Percentiles rank a stretch among this genome's conserved stretches.
phyloP scores from a whole-genome alignment of 2,329 filamentous ascomycete species.

The Pestalotiopsis sp. region DNA sequence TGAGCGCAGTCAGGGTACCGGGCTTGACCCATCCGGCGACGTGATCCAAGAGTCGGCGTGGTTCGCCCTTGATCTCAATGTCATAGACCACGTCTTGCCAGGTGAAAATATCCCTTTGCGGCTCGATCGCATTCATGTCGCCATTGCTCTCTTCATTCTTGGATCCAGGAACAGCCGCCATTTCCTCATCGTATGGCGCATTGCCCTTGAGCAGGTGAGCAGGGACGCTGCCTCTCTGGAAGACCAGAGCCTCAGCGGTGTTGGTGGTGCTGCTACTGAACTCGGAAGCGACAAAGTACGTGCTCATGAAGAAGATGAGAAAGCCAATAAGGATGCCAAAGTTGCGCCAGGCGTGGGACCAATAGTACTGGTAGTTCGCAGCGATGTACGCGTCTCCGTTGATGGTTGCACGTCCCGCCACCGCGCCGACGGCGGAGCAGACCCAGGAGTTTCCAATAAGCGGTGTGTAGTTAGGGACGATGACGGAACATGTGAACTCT shows the following conservation, averaged over 20 bases:
- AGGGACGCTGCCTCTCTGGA: constrained; percentile 58
- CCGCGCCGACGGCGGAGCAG: constrained; percentile 56
- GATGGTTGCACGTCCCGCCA: constrained; percentile 54
- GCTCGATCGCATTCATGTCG: constrained; percentile 10
- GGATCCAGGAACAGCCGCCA: constrained; percentile 6
- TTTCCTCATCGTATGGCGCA: constrained; percentile 32
- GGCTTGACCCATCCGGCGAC: constrained; percentile 90
- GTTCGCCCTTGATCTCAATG: constrained; percentile 72
- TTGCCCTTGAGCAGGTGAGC: constrained; percentile 36
- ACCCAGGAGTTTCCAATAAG: constrained; percentile 50
- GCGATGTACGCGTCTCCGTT: constrained; percentile 64
- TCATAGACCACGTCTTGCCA: constrained; percentile 77
- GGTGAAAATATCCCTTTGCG: constrained; percentile 62
- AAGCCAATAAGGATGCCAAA: constrained; percentile 53
- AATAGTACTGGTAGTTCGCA: constrained; percentile 57
- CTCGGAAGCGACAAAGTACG: constrained; percentile 68
- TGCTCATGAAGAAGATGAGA: constrained; percentile 59
- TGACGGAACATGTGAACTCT: constrained; percentile 56
- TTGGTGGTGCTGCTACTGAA: constrained; percentile 65
- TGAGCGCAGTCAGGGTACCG: constrained; percentile 81
- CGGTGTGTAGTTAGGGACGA: constrained; percentile 49
- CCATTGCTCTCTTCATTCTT: not conserved
- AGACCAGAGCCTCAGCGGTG: constrained; percentile 71
- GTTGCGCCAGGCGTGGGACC: constrained; percentile 66
- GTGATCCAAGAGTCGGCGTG: constrained; percentile 73